Evolutionary conservation across 1,284 basidiomycete species (phyloP).

Genomic region (Thelephora terrestris): DNA sequence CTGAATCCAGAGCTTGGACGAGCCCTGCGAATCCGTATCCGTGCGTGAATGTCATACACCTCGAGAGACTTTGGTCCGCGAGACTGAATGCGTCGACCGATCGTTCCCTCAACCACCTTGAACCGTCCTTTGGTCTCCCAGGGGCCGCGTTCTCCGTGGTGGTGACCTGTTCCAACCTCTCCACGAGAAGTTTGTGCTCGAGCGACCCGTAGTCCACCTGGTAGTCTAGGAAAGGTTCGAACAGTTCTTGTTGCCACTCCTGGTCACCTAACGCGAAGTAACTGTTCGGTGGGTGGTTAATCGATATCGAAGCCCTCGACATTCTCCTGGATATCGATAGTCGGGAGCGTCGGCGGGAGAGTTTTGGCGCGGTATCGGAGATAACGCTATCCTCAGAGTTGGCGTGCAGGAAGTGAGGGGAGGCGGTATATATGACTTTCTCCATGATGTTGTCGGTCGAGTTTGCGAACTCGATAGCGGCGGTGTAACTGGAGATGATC

Average conservation of each 20-base stretch:
- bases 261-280: slow-evolving; percentile 29
- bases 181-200: slow-evolving; percentile 60
- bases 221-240: slow-evolving; percentile 86
- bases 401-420: slow-evolving; percentile 15
- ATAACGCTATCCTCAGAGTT: slow-evolving; percentile 8
- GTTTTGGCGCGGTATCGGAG: slow-evolving; percentile 15
- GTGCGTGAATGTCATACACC: slow-evolving; percentile 76
- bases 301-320: slow-evolving; percentile 25
- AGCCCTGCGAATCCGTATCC: slow-evolving; percentile 75
- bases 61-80: slow-evolving; percentile 70
- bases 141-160: slow-evolving; percentile 23
- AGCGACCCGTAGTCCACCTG: slow-evolving; percentile 75
- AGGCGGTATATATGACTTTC: slow-evolving; percentile 46
- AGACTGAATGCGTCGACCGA: slow-evolving; percentile 61
- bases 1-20: slow-evolving; percentile 61
- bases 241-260: slow-evolving; percentile 84
- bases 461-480: slow-evolving; percentile 74
- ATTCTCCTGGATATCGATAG: slow-evolving; percentile 67
- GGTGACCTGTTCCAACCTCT: slow-evolving; percentile 39
- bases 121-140: slow-evolving; percentile 35
- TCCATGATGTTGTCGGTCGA: slow-evolving; percentile 67
- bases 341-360: slow-evolving; percentile 34
- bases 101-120: slow-evolving; percentile 61
- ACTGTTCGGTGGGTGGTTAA: slow-evolving; percentile 8
- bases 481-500: slow-evolving; percentile 59